Conservation (phyloP, 345 rosid genomes). For the Triadica sebifera region DNA sequence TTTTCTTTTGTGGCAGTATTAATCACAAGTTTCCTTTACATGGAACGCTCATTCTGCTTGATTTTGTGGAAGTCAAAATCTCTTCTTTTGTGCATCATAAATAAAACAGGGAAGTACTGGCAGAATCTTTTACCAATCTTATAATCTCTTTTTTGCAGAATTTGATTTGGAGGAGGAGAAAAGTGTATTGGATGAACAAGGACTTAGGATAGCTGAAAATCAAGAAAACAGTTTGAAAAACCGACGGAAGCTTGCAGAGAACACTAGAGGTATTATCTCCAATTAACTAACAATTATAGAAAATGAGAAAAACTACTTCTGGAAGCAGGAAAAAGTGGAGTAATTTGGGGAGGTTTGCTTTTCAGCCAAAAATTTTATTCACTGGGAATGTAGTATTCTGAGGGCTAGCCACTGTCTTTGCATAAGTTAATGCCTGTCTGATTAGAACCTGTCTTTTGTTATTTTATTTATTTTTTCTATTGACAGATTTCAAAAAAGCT, state of each 20-base stretch:
- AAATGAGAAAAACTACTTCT: neutral
- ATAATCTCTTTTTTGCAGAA: conserved; percentile 36
- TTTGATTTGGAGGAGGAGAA: conserved; percentile 95
- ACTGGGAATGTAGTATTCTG: neutral
- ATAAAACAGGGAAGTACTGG: neutral
- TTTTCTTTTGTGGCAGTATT: neutral
- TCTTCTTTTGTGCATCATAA: neutral
- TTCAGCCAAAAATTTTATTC: neutral
- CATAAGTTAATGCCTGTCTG: neutral
- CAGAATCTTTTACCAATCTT: neutral
- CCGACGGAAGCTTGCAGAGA: conserved; percentile 96
- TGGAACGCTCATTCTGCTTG: neutral
- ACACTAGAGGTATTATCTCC: conserved; percentile 70
- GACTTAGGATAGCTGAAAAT: conserved; percentile 89
- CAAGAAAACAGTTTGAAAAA: conserved; percentile 95
- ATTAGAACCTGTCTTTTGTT: neutral
- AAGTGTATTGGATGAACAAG: conserved; percentile 85
- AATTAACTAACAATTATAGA: neutral
- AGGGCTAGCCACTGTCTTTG: neutral
- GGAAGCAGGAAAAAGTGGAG: neutral
- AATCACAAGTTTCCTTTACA: neutral
- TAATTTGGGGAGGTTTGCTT: neutral
- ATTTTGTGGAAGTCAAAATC: neutral
- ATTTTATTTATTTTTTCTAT: neutral
- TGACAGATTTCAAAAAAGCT: conserved; percentile 95